These are phyloP conservation scores for Pelargonium fulgidum DNA, from an alignment of 441 rosid genomes.

Conservation along the genomic window DNA sequence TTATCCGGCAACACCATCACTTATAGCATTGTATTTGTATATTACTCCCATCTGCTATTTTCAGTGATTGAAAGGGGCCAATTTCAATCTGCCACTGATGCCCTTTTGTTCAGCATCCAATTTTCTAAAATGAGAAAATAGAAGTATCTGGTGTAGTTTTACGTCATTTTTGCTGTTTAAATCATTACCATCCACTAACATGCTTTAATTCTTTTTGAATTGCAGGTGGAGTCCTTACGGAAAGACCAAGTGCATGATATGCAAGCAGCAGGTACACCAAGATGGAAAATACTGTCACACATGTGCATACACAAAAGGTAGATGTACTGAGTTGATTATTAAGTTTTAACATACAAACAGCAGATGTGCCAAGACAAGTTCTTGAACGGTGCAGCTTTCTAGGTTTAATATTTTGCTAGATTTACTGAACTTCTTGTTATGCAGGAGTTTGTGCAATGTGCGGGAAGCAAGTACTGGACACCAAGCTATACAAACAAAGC, in stretches of 20 bases:
- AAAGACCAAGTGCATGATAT: constrained; percentile 76
- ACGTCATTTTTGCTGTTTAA: too few relatives aligned
- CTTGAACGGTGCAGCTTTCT: not conserved
- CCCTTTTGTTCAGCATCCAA: too few relatives aligned
- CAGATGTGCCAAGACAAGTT: too few relatives aligned
- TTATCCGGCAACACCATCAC: too few relatives aligned
- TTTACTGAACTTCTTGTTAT: constrained; percentile 12
- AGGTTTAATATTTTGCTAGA: not conserved
- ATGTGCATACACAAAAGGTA: constrained; percentile 91
- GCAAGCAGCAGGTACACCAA: constrained; percentile 97
- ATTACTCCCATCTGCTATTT: too few relatives aligned
- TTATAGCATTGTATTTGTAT: too few relatives aligned
- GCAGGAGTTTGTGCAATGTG: constrained; percentile 94
- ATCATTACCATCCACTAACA: too few relatives aligned
- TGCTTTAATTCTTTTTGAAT: not conserved
- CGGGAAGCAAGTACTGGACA: constrained; percentile 94
- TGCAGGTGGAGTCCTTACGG: constrained; percentile 90
- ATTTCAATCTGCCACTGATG: too few relatives aligned
- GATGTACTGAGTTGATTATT: not conserved
- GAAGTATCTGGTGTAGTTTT: too few relatives aligned
- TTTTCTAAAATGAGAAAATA: too few relatives aligned
- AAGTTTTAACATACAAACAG: too few relatives aligned
- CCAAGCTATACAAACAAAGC: constrained; percentile 91
- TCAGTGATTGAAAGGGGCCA: too few relatives aligned
- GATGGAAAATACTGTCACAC: constrained; percentile 93